A percentile compares a stretch with the other conserved stretches of the same genome.
These are phyloP conservation scores for Botrytis fabae DNA, from an alignment of 2,329 filamentous ascomycete species.

Conservation along the genomic window DNA sequence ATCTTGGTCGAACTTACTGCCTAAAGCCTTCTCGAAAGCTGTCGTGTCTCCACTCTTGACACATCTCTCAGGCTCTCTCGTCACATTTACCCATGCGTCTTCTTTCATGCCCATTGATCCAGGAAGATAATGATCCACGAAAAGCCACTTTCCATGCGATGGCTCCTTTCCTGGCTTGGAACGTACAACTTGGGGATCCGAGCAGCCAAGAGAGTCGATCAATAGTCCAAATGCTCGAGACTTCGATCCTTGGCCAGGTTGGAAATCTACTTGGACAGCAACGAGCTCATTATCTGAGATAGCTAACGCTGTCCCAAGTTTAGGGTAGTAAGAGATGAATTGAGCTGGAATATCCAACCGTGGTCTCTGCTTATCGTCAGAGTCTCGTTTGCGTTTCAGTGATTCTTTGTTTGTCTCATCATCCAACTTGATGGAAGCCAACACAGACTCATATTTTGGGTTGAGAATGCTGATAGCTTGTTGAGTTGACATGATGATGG, in stretches of 20 bases:
- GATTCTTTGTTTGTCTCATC: slow-evolving; percentile 25
- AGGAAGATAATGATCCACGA: slow-evolving; percentile 35
- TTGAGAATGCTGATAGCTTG: slow-evolving; percentile 64
- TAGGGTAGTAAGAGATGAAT: slow-evolving; percentile 63
- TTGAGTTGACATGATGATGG: slow-evolving; percentile 61
- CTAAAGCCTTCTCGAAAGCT: slow-evolving; percentile 46
- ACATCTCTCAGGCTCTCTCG: slow-evolving; percentile 41
- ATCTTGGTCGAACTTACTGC: slow-evolving; percentile 40
- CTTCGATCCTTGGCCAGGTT: slow-evolving; percentile 55
- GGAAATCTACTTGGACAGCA: slow-evolving; percentile 67
- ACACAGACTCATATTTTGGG: slow-evolving; percentile 60
- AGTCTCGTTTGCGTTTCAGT: slow-evolving; percentile 35
- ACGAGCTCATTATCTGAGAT: slow-evolving; percentile 64
- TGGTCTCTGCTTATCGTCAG: slow-evolving; percentile 23
- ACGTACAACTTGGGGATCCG: slow-evolving; percentile 46
- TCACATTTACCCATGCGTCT: slow-evolving; percentile 27
- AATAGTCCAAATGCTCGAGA: slow-evolving; percentile 61
- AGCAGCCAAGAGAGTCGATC: slow-evolving; percentile 73
- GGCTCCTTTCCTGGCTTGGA: slow-evolving; percentile 25
- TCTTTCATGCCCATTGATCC: slow-evolving; percentile 30
- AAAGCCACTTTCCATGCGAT: slow-evolving; percentile 25
- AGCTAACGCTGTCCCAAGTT: slow-evolving; percentile 65
- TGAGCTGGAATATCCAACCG: slow-evolving; percentile 18
- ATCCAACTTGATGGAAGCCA: slow-evolving; percentile 45
- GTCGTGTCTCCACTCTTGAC: slow-evolving; percentile 42